Evolutionary conservation across 208 protist genomes (phyloP).

Genomic region (Wallacemonas collosoma): DNA sequence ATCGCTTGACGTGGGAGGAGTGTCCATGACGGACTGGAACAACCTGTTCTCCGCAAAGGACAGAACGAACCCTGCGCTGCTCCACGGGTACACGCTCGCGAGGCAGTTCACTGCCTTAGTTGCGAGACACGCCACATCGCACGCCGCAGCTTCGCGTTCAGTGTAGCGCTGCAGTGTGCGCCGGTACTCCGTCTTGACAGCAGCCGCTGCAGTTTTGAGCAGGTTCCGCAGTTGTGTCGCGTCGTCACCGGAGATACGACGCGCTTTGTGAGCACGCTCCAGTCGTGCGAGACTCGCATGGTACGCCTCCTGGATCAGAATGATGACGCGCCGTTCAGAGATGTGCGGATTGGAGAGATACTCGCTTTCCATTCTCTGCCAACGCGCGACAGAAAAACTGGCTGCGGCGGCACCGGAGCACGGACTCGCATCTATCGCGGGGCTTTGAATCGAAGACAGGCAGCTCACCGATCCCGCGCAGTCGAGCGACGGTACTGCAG

Average conservation of each 20-base stretch:
- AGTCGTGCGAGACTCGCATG: slow-evolving; percentile 22
- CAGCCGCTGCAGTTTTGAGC: slow-evolving; percentile 14
- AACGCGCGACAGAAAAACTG: slow-evolving; percentile 24
- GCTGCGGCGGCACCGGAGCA: neutral
- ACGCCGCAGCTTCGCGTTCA: slow-evolving; percentile 22
- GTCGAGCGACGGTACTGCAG: neutral
- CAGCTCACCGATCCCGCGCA: neutral
- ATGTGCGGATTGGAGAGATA: slow-evolving; percentile 37
- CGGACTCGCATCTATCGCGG: slow-evolving; percentile 10
- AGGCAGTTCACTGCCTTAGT: slow-evolving; percentile 46
- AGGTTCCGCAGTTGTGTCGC: slow-evolving; percentile 6
- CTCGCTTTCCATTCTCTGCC: slow-evolving; percentile 30
- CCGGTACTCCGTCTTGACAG: slow-evolving; percentile 48
- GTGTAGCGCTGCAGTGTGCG: slow-evolving; percentile 35
- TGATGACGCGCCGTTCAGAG: slow-evolving; percentile 42
- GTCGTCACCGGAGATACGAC: slow-evolving; percentile 10
- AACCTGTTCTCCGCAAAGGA: slow-evolving; percentile 38
- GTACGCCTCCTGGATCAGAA: slow-evolving; percentile 54
- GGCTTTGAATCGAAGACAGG: slow-evolving; percentile 11
- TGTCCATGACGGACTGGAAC: slow-evolving; percentile 16
- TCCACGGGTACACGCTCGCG: slow-evolving; percentile 50
- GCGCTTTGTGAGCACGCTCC: neutral
- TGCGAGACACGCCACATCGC: slow-evolving; percentile 24
- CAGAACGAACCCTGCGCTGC: slow-evolving; percentile 45
- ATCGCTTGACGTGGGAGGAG: neutral